These are phyloP conservation scores for Gentiana macrophylla DNA, from an alignment of 257 asterid species.

Conservation along the genomic window DNA sequence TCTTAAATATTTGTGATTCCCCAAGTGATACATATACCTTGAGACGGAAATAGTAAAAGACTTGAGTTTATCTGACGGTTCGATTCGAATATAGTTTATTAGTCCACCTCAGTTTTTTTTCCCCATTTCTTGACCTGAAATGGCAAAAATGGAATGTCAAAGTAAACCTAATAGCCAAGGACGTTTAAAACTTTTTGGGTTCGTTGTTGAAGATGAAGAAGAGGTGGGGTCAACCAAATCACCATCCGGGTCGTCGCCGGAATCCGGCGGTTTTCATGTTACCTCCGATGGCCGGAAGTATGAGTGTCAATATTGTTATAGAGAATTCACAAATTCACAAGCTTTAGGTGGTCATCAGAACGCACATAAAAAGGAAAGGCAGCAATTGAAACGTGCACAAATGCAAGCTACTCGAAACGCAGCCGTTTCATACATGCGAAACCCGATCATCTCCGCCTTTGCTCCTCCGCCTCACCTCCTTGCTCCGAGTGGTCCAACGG, in stretches of 20 bases:
- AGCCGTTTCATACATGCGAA: conserved; percentile 78
- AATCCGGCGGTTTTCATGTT: conserved; percentile 23
- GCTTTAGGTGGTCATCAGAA: conserved; percentile 96
- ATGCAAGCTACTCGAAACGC: conserved; percentile 80
- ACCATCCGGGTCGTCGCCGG: conserved; percentile 26
- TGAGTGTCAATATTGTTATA: conserved; percentile 92
- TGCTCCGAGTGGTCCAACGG: conserved; percentile 32
- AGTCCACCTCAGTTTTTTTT: too few relatives aligned
- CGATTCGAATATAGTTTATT: too few relatives aligned
- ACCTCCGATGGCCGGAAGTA: conserved; percentile 65
- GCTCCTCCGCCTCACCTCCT: conserved; percentile 80
- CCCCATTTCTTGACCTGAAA: not conserved
- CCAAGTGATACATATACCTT: too few relatives aligned
- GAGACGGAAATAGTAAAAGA: too few relatives aligned
- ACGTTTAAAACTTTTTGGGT: conserved; percentile 73
- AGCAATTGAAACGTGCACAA: conserved; percentile 85
- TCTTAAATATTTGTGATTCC: too few relatives aligned
- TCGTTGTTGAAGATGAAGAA: conserved; percentile 52
- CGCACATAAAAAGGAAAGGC: conserved; percentile 92
- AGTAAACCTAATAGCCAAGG: conserved; percentile 20
- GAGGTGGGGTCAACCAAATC: conserved; percentile 37
- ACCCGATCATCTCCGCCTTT: conserved; percentile 78
- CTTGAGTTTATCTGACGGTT: too few relatives aligned
- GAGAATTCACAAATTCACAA: conserved; percentile 98
- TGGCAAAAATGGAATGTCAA: conserved; percentile 56